Evolutionary conservation across 108 stramenopile species (phyloP).

Genomic region (Hondaea fermentalgiana): DNA sequence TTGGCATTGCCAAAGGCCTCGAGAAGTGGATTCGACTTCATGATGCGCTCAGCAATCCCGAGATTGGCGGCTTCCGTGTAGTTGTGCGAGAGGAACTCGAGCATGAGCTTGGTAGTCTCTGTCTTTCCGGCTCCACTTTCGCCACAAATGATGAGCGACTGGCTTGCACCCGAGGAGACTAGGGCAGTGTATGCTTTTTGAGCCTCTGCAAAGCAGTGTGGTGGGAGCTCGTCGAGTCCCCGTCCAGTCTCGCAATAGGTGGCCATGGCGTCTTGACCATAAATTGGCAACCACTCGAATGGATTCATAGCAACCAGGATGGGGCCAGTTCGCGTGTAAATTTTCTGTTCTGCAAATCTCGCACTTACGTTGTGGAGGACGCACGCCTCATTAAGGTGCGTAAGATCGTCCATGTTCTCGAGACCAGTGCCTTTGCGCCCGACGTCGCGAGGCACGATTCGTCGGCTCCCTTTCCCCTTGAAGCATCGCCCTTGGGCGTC

Average conservation of each 20-base stretch:
- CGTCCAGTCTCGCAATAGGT: conserved; percentile 41
- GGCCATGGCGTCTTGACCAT: conserved; percentile 43
- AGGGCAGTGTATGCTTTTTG: conserved; percentile 76
- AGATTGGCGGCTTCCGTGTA: neutral
- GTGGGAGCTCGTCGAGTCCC: conserved; percentile 50
- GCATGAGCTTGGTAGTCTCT: conserved; percentile 25
- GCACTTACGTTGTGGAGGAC: conserved; percentile 31
- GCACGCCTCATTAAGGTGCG: conserved; percentile 50
- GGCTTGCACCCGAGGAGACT: conserved; percentile 48
- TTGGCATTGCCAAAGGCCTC: conserved; percentile 35
- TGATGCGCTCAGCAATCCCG: neutral
- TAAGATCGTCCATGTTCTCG: conserved; percentile 47
- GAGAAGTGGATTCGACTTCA: conserved; percentile 22
- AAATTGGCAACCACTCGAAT: conserved; percentile 37
- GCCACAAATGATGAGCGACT: conserved; percentile 35
- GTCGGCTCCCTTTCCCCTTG: neutral
- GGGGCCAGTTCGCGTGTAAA: conserved; percentile 45
- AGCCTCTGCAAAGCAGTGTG: conserved; percentile 88
- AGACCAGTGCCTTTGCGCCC: neutral
- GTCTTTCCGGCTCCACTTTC: conserved; percentile 32
- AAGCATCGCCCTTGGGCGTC: too few relatives aligned
- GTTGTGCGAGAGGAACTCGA: neutral
- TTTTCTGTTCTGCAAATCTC: conserved; percentile 31
- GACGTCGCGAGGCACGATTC: neutral
- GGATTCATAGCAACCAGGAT: conserved; percentile 44